Conservation (phyloP, 768 basidiomycete species). For the Amanita muscaria region DNA sequence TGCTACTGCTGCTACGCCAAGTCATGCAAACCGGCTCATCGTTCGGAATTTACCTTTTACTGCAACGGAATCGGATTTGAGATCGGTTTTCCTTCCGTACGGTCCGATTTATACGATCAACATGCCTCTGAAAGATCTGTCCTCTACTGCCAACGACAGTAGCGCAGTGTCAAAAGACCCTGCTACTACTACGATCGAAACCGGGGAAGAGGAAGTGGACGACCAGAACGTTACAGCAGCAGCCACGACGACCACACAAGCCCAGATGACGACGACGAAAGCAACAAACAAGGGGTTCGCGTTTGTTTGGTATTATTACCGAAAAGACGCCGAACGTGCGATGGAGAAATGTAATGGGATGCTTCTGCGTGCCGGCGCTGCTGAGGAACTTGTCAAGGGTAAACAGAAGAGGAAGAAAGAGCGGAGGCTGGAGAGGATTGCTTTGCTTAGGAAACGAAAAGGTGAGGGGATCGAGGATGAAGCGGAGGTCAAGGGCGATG, state of each 20-base stretch:
- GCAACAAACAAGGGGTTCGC: conserved; percentile 67
- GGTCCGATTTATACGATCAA: conserved; percentile 84
- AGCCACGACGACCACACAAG: no score
- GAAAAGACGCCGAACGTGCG: conserved; percentile 77
- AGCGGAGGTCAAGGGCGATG: conserved; percentile 9
- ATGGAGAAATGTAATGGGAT: conserved; percentile 75
- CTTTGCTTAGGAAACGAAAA: conserved; percentile 29
- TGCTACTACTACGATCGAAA: conserved; percentile 18
- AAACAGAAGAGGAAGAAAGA: conserved; percentile 66
- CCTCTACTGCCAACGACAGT: no score
- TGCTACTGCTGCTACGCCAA: conserved; percentile 37
- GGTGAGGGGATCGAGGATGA: conserved; percentile 25
- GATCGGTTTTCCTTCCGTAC: conserved; percentile 77
- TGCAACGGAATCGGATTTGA: conserved; percentile 76
- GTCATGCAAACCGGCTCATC: conserved; percentile 74
- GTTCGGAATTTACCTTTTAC: conserved; percentile 85
- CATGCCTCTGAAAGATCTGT: conserved; percentile 45
- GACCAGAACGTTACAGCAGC: no score
- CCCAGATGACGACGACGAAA: no score
- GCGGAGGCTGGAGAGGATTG: conserved; percentile 44
- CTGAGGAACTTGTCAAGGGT: conserved; percentile 42
- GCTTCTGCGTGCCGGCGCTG: conserved; percentile 54
- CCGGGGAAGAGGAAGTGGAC: conserved; percentile 21
- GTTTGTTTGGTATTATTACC: conserved; percentile 89
- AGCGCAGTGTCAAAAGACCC: no score